Percentiles rank a stretch among this genome's conserved stretches.
phyloP scores from a whole-genome alignment of 148 eudicot genomes.

The Arbutus unedo region DNA sequence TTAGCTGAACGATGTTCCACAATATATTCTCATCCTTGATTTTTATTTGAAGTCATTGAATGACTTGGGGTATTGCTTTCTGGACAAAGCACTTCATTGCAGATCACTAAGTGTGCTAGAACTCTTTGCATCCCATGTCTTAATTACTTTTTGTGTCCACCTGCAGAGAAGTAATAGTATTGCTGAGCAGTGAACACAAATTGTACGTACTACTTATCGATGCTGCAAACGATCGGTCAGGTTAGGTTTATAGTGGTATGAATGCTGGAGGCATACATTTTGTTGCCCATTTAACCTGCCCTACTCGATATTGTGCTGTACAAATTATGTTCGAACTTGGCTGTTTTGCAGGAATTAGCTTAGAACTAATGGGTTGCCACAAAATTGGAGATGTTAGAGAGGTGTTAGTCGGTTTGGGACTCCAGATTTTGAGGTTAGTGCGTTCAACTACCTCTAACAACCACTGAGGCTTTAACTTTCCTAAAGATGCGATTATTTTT shows the following conservation, averaged over 20 bases:
- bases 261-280: constrained; percentile 29
- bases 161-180: constrained; percentile 54
- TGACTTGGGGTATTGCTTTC: not conserved
- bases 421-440: constrained; percentile 59
- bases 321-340: constrained; percentile 13
- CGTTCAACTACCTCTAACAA: constrained; percentile 10
- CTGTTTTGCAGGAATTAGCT: constrained; percentile 31
- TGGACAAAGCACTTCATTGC: not conserved
- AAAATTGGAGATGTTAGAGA: constrained; percentile 50
- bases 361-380: constrained; percentile 41
- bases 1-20: not conserved
- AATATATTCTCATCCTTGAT: not conserved
- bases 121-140: constrained; percentile 7
- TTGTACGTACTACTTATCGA: constrained; percentile 45
- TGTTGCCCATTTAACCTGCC: constrained; percentile 11
- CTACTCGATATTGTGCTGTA: not conserved
- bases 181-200: constrained; percentile 58
- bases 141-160: constrained; percentile 7
- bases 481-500: constrained; percentile 15
- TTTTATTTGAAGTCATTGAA: not conserved
- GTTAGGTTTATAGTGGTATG: constrained; percentile 71
- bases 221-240: constrained; percentile 53
- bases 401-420: constrained; percentile 62
- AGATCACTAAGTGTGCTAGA: not conserved
- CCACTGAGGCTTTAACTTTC: not conserved